A percentile compares a stretch with the other conserved stretches of the same genome.
phyloP scores from a whole-genome alignment of 768 basidiomycete species.

The Russula virescens region DNA sequence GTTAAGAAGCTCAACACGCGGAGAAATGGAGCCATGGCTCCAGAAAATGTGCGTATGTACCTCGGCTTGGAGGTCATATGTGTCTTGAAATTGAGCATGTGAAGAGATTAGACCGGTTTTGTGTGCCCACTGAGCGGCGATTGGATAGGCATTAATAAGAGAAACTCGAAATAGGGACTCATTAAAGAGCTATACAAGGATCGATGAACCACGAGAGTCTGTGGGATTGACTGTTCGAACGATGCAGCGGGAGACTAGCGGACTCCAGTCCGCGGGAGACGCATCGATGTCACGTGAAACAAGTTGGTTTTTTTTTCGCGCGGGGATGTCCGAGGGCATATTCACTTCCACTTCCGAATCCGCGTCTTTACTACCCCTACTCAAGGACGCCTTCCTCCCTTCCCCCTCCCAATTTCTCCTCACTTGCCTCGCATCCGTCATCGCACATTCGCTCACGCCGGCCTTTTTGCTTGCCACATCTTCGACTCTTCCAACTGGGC shows the following conservation, averaged over 20 bases:
- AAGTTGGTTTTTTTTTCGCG: too few relatives aligned
- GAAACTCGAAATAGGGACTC: constrained; percentile 4
- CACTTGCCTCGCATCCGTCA: constrained; percentile 65
- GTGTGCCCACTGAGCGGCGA: not conserved
- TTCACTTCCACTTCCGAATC: too few relatives aligned
- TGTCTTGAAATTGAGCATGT: constrained; percentile 20
- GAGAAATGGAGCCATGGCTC: not conserved
- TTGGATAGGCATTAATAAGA: constrained; percentile 4
- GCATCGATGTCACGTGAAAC: too few relatives aligned
- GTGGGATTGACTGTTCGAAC: constrained; percentile 15
- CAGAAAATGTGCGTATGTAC: not conserved
- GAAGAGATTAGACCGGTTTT: not conserved
- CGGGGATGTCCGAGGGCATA: too few relatives aligned
- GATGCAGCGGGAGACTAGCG: too few relatives aligned
- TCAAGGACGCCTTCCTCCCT: constrained; percentile 47
- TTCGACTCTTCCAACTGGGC: constrained; percentile 75
- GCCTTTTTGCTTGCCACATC: constrained; percentile 73
- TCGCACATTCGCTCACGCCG: constrained; percentile 79
- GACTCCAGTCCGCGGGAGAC: too few relatives aligned
- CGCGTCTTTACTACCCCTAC: too few relatives aligned
- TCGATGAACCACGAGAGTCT: constrained; percentile 28
- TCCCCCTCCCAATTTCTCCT: constrained; percentile 53
- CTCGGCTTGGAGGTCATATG: constrained; percentile 23
- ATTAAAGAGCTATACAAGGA: constrained; percentile 8
- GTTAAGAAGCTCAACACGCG: constrained; percentile 49